Evolutionary conservation across 805 yeast genomes (phyloP).

Genomic region (Cyberlindnera euphorbiae): DNA sequence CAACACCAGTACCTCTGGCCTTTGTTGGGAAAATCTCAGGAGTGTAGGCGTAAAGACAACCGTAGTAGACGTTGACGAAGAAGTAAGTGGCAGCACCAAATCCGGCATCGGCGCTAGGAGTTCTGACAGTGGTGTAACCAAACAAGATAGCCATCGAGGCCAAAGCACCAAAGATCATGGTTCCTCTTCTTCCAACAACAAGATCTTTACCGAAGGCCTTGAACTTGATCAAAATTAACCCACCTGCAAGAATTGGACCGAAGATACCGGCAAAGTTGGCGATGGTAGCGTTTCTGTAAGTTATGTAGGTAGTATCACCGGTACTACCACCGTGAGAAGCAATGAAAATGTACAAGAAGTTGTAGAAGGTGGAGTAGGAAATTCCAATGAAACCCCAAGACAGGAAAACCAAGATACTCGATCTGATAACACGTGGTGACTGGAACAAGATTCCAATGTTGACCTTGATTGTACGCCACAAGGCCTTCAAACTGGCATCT

Average conservation of each 20-base stretch:
- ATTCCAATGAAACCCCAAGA: constrained; percentile 55
- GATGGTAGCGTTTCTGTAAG: constrained; percentile 44
- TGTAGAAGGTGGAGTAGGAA: constrained; percentile 48
- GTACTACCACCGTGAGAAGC: constrained; percentile 45
- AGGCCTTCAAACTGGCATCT: constrained; percentile 18
- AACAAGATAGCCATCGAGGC: constrained; percentile 54
- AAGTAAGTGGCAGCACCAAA: constrained; percentile 45
- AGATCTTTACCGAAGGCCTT: constrained; percentile 7
- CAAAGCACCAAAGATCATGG: constrained; percentile 47
- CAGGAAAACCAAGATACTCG: constrained; percentile 38
- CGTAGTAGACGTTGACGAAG: constrained; percentile 47
- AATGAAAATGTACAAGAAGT: constrained; percentile 47
- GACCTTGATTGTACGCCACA: constrained; percentile 23
- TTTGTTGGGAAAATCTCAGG: constrained; percentile 57
- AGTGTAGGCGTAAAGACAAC: constrained; percentile 58
- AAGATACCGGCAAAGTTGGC: constrained; percentile 41
- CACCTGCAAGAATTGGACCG: constrained; percentile 48
- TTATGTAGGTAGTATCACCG: constrained; percentile 35
- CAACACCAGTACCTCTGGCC: constrained; percentile 55
- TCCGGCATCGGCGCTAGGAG: constrained; percentile 47
- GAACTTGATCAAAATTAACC: constrained; percentile 18
- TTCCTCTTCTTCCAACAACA: constrained; percentile 50
- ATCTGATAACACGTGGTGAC: constrained; percentile 33
- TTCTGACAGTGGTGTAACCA: constrained; percentile 58
- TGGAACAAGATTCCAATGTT: constrained; percentile 43